Base-by-base conservation (phyloP, 106 monocot genomes). In the Platanthera guangdongensis region DNA sequence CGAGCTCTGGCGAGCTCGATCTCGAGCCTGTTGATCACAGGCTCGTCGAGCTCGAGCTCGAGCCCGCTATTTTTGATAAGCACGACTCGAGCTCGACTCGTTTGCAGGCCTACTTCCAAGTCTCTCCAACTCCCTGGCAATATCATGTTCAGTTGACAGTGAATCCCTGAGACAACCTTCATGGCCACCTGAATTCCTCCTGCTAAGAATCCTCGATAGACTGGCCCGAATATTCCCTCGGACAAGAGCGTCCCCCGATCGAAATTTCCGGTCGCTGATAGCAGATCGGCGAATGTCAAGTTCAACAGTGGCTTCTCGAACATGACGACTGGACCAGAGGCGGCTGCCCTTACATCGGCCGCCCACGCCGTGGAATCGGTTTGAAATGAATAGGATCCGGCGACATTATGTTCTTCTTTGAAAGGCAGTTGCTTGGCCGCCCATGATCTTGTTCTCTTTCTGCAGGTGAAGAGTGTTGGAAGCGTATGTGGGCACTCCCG, bases 271-370 rank as follows among this genome's bases (percentile, higher is more conserved):
- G 95, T 95, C 2, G 90, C 88, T 12, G 69, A 15, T 67, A 95
- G 73, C 48, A 95, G 87, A 68, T 95, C 95, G 1, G 87, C 86
- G 59, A 95, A 95, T 6, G 90, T 89, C 78, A 90, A 88, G 53
- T 84, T 89, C 70, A 88, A 49, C 76, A 95, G 75, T 62, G 95
- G 95, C 80, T 93, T 95, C 74, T 95, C 95, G 59, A 95, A 90
- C 12, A 95, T 90, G 63, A 93, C 71, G 0, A 95, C 87, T 6
- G 95, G 95, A n/a, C 90, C 88, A 1, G 89, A 81, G 13, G 74
- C 85, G 22, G 95, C 86, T 45, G 64, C 62, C 76, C 85, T 89
- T 16, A 95, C 86, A 68, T 92, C 92, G 1, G 92, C 92, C 50
- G 85, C 86, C 95, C 95, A 95, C 0, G 82, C 84, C 12, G 86